Percentiles rank a stretch among this genome's conserved stretches.
Evolutionary conservation across 2,329 filamentous ascomycete species (phyloP).

Genomic region (Cytospora paraplurivora): DNA sequence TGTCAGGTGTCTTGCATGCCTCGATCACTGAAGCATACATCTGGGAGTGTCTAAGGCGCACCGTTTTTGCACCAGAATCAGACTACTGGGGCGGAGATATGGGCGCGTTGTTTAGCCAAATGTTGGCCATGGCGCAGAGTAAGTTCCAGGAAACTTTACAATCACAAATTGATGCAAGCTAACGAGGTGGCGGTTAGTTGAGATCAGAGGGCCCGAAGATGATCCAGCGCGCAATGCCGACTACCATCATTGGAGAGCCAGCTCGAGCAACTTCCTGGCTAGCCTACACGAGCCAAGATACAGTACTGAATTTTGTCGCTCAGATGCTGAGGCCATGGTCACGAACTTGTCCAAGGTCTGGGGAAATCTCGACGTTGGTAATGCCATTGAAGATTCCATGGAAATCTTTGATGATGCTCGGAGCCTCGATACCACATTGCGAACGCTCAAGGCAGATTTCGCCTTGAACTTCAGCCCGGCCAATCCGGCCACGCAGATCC

Average conservation of each 20-base stretch:
- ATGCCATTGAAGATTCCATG: neutral
- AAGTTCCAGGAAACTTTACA: too few relatives aligned
- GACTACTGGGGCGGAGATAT: constrained; percentile 6
- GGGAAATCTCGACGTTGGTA: neutral
- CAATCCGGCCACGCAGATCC: neutral
- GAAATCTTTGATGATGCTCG: constrained; percentile 13
- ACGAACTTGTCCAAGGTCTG: neutral
- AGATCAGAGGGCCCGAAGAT: neutral
- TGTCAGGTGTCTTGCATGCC: neutral
- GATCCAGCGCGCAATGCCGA: neutral
- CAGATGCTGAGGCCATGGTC: neutral
- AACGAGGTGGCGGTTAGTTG: too few relatives aligned
- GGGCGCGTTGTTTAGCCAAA: neutral
- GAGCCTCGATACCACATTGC: constrained; percentile 7
- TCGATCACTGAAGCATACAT: constrained; percentile 15
- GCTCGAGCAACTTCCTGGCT: constrained; percentile 21
- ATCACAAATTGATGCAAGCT: too few relatives aligned
- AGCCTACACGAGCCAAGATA: neutral
- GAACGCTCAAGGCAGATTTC: neutral
- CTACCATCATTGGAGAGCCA: constrained; percentile 28
- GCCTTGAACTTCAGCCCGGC: neutral
- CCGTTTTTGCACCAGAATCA: neutral
- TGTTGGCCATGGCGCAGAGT: neutral
- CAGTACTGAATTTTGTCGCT: neutral
- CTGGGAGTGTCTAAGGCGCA: constrained; percentile 1